Evolutionary conservation across 805 yeast species (phyloP).

Genomic region (Sugiyamaella lignohabitans): DNA sequence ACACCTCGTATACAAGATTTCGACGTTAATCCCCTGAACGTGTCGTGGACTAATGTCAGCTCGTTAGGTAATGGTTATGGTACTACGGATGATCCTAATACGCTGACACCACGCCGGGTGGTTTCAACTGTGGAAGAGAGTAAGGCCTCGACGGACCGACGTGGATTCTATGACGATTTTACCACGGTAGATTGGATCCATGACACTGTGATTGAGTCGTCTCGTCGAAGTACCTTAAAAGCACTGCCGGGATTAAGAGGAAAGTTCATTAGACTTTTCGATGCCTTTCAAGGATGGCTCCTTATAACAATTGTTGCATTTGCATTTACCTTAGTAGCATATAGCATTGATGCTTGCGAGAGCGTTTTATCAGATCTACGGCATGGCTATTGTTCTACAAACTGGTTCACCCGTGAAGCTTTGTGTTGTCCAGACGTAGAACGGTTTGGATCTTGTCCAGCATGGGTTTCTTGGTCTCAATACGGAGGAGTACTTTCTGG

Average conservation of each 20-base stretch:
- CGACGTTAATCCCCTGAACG: background rate
- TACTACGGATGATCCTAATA: background rate
- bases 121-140: background rate
- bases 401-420: slow-evolving; percentile 40
- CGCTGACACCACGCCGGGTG: too few relatives aligned
- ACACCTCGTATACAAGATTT: background rate
- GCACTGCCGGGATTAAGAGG: slow-evolving; percentile 32
- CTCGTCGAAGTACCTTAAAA: slow-evolving; percentile 36
- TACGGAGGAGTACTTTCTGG: slow-evolving; percentile 5
- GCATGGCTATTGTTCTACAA: slow-evolving; percentile 44
- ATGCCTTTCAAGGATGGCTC: slow-evolving; percentile 44
- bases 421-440: slow-evolving; percentile 34
- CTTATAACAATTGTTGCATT: slow-evolving; percentile 42
- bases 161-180: slow-evolving; percentile 47
- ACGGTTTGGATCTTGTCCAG: slow-evolving; percentile 27
- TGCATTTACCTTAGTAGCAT: slow-evolving; percentile 45
- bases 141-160: background rate
- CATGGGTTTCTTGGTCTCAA: slow-evolving; percentile 44
- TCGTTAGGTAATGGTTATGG: slow-evolving; percentile 1
- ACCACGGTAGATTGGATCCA: slow-evolving; percentile 57
- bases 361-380: slow-evolving; percentile 44
- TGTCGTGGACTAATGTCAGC: background rate
- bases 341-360: slow-evolving; percentile 43
- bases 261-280: slow-evolving; percentile 29
- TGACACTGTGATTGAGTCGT: slow-evolving; percentile 41